Percentiles rank a stretch among this genome's conserved stretches.
phyloP scores from a whole-genome alignment of 2,329 filamentous ascomycete genomes.

The Talaromyces sp. region DNA sequence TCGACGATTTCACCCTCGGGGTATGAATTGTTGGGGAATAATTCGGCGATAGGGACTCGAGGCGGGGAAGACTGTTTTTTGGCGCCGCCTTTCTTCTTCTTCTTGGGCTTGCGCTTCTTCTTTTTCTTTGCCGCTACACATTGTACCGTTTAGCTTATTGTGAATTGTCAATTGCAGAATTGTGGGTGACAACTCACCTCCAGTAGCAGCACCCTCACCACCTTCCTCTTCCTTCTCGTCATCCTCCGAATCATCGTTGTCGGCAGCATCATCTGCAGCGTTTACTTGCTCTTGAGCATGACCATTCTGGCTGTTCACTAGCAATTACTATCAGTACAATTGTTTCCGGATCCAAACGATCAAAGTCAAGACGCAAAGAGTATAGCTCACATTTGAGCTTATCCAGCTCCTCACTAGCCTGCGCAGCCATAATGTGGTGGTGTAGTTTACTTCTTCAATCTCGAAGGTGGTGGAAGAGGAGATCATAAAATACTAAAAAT shows the following conservation, averaged over 20 bases:
- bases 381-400: constrained; percentile 36
- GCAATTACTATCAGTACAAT: constrained; percentile 2
- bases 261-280: constrained; percentile 45
- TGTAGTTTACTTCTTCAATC: constrained; percentile 11
- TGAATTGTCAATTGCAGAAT: neutral
- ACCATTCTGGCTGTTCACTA: constrained; percentile 41
- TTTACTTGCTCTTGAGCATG: constrained; percentile 33
- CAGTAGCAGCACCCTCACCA: constrained; percentile 38
- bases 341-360: neutral
- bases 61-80: constrained; percentile 75
- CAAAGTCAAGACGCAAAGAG: constrained; percentile 1
- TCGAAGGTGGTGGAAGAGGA: constrained; percentile 17
- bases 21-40: constrained; percentile 70
- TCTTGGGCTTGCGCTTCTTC: constrained; percentile 80
- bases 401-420: constrained; percentile 40
- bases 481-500: constrained; percentile 9
- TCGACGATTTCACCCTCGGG: constrained; percentile 75
- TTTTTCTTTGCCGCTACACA: constrained; percentile 54
- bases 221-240: constrained; percentile 49
- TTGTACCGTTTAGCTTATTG: neutral
- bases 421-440: constrained; percentile 40
- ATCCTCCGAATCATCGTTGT: constrained; percentile 56
- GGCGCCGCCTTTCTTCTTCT: constrained; percentile 60
- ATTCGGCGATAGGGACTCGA: constrained; percentile 66
- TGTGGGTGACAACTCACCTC: constrained; percentile 28